Percentiles rank a stretch among this genome's conserved stretches.
phyloP scores from a whole-genome alignment of 116 monocot genomes.

The Cymodocea nodosa region DNA sequence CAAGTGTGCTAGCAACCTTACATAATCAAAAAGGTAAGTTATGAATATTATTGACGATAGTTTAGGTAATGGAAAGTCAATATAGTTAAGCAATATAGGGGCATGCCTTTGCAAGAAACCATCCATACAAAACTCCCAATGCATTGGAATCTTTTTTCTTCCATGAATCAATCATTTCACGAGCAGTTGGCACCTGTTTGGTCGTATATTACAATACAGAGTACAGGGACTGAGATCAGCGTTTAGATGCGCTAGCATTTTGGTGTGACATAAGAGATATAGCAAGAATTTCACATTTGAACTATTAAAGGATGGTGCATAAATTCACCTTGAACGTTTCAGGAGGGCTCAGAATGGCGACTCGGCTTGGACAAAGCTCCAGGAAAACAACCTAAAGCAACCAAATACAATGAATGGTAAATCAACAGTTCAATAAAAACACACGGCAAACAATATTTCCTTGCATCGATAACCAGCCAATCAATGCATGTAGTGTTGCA shows the following conservation, averaged over 20 bases:
- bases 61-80: not conserved
- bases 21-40: not conserved
- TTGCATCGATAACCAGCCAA: constrained; percentile 24
- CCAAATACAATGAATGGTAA: not conserved
- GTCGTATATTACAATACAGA: not conserved
- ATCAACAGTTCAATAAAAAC: not conserved
- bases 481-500: constrained; percentile 17
- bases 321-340: constrained; percentile 6
- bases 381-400: constrained; percentile 72
- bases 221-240: not conserved
- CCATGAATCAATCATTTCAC: constrained; percentile 92
- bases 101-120: constrained; percentile 88
- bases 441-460: constrained; percentile 3
- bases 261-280: not conserved
- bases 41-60: not conserved
- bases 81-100: not conserved
- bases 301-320: not conserved
- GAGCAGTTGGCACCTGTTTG: constrained; percentile 70
- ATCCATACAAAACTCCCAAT: constrained; percentile 83
- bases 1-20: constrained; percentile 73
- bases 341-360: constrained; percentile 55
- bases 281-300: not conserved
- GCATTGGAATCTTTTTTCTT: constrained; percentile 63
- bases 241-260: not conserved
- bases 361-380: constrained; percentile 74